Conservation (phyloP, 1,284 basidiomycete genomes). For the Ustilago lituana region DNA sequence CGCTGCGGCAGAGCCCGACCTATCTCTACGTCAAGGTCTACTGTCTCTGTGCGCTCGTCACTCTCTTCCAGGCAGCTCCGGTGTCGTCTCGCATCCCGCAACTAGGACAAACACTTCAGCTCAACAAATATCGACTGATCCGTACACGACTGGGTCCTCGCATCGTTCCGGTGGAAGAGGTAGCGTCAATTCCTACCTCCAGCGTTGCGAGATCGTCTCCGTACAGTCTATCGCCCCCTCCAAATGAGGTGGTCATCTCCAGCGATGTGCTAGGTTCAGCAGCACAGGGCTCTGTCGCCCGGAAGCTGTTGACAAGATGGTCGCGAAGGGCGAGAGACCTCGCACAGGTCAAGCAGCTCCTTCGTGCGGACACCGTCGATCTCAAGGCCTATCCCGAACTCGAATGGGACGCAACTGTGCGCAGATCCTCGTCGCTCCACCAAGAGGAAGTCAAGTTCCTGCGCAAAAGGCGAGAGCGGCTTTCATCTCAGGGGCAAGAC, state of each 20-base stretch:
- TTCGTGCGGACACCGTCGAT: slow-evolving; percentile 40
- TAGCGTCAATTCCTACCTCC: neutral
- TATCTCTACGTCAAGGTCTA: slow-evolving; percentile 65
- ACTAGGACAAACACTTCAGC: slow-evolving; percentile 32
- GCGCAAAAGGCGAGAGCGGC: slow-evolving; percentile 20
- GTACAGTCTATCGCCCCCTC: neutral
- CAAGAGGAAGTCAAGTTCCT: slow-evolving; percentile 46
- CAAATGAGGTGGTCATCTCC: slow-evolving; percentile 38
- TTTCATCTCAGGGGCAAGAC: slow-evolving; percentile 41
- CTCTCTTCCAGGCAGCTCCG: slow-evolving; percentile 59
- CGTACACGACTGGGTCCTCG: slow-evolving; percentile 29
- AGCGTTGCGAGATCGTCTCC: neutral
- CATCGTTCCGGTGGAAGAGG: slow-evolving; percentile 33
- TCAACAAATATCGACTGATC: slow-evolving; percentile 32
- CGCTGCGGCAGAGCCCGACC: slow-evolving; percentile 54
- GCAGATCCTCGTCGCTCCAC: slow-evolving; percentile 49
- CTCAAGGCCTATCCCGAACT: slow-evolving; percentile 57
- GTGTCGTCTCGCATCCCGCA: slow-evolving; percentile 55
- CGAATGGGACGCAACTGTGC: slow-evolving; percentile 56
- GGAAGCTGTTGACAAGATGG: slow-evolving; percentile 48
- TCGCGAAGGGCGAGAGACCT: slow-evolving; percentile 49
- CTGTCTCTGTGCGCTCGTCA: slow-evolving; percentile 58
- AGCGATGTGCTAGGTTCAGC: slow-evolving; percentile 34
- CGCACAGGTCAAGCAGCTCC: slow-evolving; percentile 42
- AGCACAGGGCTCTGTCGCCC: slow-evolving; percentile 17